phyloP scores from a whole-genome alignment of 129 eudicot species.

The Tanacetum coccineum region DNA sequence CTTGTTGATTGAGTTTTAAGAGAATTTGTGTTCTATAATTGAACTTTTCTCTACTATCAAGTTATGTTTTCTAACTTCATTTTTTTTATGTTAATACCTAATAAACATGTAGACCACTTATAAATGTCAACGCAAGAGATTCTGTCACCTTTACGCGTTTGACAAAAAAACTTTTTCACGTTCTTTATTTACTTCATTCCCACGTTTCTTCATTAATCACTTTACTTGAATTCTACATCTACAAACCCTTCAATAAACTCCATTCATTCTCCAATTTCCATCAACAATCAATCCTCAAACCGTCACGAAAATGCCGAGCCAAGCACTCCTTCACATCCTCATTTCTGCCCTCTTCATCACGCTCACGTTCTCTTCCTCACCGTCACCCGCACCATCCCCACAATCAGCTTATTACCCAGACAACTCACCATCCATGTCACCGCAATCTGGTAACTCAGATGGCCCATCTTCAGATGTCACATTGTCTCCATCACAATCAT shows the following conservation, averaged over 20 bases:
- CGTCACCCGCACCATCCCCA: constrained; percentile 31
- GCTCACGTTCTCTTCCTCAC: constrained; percentile 23
- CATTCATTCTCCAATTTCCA: not conserved
- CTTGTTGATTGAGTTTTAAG: too few relatives aligned
- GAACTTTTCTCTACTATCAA: too few relatives aligned
- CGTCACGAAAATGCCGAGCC: constrained; percentile 26
- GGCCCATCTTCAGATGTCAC: not conserved
- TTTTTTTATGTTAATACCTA: too few relatives aligned
- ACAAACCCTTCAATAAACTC: constrained; percentile 10
- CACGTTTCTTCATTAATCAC: constrained; percentile 17
- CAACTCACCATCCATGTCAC: constrained; percentile 12
- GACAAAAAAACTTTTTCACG: constrained; percentile 9
- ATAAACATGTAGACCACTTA: not conserved
- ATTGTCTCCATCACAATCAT: not conserved
- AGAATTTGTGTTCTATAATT: too few relatives aligned
- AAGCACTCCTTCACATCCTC: constrained; percentile 13
- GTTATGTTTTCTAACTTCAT: too few relatives aligned
- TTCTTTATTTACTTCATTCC: constrained; percentile 17
- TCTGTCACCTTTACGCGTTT: constrained; percentile 21
- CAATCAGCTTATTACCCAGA: too few relatives aligned
- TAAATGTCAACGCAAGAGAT: constrained; percentile 27
- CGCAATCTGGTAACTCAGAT: constrained; percentile 22
- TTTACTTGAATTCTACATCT: constrained; percentile 29
- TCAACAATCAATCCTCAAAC: constrained; percentile 18
- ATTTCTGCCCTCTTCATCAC: constrained; percentile 18